Conservation (phyloP, 73 alveolate species). For the Blepharisma stoltei region DNA sequence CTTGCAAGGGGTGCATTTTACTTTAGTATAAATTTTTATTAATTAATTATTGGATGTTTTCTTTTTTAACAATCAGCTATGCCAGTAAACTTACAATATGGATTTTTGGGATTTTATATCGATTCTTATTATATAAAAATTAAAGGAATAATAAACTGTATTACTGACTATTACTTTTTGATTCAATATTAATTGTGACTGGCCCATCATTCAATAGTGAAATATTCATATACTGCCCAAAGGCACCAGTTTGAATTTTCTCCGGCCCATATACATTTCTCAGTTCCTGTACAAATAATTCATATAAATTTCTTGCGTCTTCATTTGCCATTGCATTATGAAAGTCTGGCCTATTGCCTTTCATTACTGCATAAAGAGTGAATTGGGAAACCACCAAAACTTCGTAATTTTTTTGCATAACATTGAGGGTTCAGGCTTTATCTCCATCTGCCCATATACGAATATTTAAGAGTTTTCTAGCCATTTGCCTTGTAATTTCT, state of each 20-base stretch:
- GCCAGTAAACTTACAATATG: too few relatives aligned
- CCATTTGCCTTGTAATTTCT: constrained; percentile 54
- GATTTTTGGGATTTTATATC: too few relatives aligned
- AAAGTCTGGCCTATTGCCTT: constrained; percentile 95
- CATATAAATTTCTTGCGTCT: constrained; percentile 77
- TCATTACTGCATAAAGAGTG: constrained; percentile 82
- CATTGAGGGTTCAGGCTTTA: constrained; percentile 74
- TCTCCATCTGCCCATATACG: constrained; percentile 72
- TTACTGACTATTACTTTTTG: constrained; percentile 23
- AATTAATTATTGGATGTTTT: too few relatives aligned
- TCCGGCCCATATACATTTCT: constrained; percentile 68
- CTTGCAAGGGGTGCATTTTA: too few relatives aligned
- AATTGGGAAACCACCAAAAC: constrained; percentile 82
- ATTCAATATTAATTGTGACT: constrained; percentile 84
- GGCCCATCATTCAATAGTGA: constrained; percentile 94
- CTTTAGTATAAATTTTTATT: too few relatives aligned
- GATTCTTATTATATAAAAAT: too few relatives aligned
- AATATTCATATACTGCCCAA: constrained; percentile 87
- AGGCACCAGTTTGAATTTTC: constrained; percentile 84
- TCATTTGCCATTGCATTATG: constrained; percentile 91
- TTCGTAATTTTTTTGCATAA: constrained; percentile 66
- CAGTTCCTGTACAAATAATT: constrained; percentile 63
- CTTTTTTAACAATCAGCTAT: too few relatives aligned
- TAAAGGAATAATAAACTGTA: background rate
- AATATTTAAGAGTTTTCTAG: constrained; percentile 70